These are phyloP conservation scores for Hypsizygus marmoreus DNA, from an alignment of 768 basidiomycete genomes.

Conservation along the genomic window DNA sequence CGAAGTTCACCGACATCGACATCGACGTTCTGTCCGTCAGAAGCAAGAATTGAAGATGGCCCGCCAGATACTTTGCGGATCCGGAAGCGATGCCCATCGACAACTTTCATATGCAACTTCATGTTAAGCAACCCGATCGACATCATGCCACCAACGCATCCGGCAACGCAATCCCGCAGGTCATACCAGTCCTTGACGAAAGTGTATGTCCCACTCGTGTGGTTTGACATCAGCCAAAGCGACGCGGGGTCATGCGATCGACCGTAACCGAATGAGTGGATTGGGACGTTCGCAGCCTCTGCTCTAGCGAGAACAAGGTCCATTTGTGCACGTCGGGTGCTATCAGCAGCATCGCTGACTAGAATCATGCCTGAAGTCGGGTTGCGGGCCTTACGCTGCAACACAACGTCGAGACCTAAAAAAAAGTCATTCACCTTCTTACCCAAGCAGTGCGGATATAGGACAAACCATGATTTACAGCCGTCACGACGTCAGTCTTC, in stretches of 20 bases:
- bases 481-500: conserved; percentile 96
- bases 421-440: conserved; percentile 7
- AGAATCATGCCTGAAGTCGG: conserved; percentile 90
- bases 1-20: conserved; percentile 92
- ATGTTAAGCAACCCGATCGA: conserved; percentile 90
- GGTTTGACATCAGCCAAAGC: conserved; percentile 98
- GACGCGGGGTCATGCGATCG: conserved; percentile 97
- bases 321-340: conserved; percentile 94
- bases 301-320: conserved; percentile 96
- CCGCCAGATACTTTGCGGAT: conserved; percentile 95
- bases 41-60: conserved; percentile 80
- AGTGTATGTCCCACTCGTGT: conserved; percentile 96
- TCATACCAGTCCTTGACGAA: conserved; percentile 99
- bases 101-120: conserved; percentile 94
- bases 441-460: neutral
- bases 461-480: conserved; percentile 85
- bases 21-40: conserved; percentile 94
- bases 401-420: conserved; percentile 85
- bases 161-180: conserved; percentile 87
- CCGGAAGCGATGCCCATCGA: conserved; percentile 87
- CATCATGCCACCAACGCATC: conserved; percentile 96
- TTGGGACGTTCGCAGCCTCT: conserved; percentile 95
- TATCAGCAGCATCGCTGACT: conserved; percentile 90
- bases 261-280: conserved; percentile 96
- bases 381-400: conserved; percentile 93